phyloP scores from a whole-genome alignment of 768 basidiomycete genomes.

The Calocybe cyanea region DNA sequence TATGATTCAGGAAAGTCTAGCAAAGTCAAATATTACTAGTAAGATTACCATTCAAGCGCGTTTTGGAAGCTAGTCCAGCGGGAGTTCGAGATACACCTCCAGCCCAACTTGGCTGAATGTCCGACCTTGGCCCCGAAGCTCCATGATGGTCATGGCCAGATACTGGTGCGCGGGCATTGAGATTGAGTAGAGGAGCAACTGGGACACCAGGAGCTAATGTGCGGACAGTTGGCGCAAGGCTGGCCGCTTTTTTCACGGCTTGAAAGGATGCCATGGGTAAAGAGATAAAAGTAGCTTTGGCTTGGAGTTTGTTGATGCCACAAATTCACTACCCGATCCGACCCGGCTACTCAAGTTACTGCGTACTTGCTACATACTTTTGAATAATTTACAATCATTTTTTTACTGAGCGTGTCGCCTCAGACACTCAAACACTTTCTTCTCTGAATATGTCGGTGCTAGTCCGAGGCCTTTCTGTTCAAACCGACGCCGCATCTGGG shows the following conservation, averaged over 20 bases:
- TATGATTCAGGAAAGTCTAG: conserved; percentile 3
- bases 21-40: conserved; percentile 7
- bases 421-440: conserved; percentile 60
- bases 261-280: conserved; percentile 68
- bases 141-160: conserved; percentile 60
- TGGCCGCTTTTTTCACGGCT: conserved; percentile 78
- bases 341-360: too few relatives aligned
- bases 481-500: conserved; percentile 51
- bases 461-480: conserved; percentile 49
- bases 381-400: neutral
- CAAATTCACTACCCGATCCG: conserved; percentile 37
- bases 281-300: conserved; percentile 23
- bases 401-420: conserved; percentile 14
- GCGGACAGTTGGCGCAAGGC: conserved; percentile 77
- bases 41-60: conserved; percentile 57
- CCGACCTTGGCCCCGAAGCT: conserved; percentile 50
- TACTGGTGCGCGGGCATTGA: conserved; percentile 61
- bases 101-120: conserved; percentile 61
- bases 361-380: too few relatives aligned
- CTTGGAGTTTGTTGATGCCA: conserved; percentile 34
- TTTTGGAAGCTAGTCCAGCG: conserved; percentile 60
- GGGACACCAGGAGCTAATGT: conserved; percentile 80
- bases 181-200: conserved; percentile 67
- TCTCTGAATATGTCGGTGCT: conserved; percentile 56
- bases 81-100: conserved; percentile 50